phyloP scores from a whole-genome alignment of 352 stramenopile species.

The Phytophthora idaei region DNA sequence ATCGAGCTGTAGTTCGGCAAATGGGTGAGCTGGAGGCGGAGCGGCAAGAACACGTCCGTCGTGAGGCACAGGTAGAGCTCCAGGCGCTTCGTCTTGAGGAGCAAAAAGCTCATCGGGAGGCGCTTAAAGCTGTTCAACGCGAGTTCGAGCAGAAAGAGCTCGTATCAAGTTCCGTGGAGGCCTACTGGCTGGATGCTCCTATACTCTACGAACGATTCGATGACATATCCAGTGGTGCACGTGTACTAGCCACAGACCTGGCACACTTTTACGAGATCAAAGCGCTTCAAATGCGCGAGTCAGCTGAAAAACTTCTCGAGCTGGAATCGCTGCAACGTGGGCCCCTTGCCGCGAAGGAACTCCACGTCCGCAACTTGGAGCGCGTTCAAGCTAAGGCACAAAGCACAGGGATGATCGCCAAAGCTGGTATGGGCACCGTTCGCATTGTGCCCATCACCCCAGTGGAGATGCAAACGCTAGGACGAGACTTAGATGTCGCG shows the following conservation, averaged over 20 bases:
- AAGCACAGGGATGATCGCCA: slow-evolving; percentile 72
- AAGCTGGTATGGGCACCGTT: slow-evolving; percentile 69
- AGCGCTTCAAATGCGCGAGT: slow-evolving; percentile 52
- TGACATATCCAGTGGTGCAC: slow-evolving; percentile 38
- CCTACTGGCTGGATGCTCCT: slow-evolving; percentile 55
- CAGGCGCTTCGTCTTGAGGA: slow-evolving; percentile 50
- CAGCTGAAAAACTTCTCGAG: slow-evolving; percentile 36
- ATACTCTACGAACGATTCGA: slow-evolving; percentile 48
- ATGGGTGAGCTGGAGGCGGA: slow-evolving; percentile 59
- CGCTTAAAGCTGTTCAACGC: slow-evolving; percentile 58
- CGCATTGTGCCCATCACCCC: slow-evolving; percentile 65
- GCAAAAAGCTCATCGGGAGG: slow-evolving; percentile 60
- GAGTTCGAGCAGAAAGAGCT: slow-evolving; percentile 74
- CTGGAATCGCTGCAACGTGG: slow-evolving; percentile 36
- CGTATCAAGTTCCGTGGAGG: slow-evolving; percentile 62
- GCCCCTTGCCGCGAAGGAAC: slow-evolving; percentile 40
- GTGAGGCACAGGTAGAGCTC: slow-evolving; percentile 48
- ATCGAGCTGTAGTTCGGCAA: slow-evolving; percentile 44
- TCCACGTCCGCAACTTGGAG: slow-evolving; percentile 61
- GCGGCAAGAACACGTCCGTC: slow-evolving; percentile 50
- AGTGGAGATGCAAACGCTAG: slow-evolving; percentile 49
- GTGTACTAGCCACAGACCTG: slow-evolving; percentile 52
- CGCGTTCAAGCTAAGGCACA: slow-evolving; percentile 69
- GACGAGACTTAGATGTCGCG: slow-evolving; percentile 48
- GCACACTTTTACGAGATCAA: slow-evolving; percentile 69